Evolutionary conservation across 495 filamentous ascomycete genomes (phyloP).

Genomic region (Podospora conica): DNA sequence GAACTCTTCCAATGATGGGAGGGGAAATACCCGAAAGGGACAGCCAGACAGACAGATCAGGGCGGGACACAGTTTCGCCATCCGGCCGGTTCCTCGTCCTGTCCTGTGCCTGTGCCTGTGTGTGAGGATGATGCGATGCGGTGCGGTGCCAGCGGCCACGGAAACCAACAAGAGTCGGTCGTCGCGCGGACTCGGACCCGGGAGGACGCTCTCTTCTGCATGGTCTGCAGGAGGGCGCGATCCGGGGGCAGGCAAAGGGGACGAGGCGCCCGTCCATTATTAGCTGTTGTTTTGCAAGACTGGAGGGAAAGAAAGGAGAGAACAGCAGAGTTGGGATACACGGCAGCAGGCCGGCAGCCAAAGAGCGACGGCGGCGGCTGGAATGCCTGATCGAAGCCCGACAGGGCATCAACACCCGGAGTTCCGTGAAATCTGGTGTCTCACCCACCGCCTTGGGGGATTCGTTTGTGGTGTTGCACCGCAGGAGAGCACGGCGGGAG

Average conservation of each 20-base stretch:
- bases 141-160: neutral
- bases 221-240: neutral
- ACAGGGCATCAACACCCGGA: slow-evolving; percentile 4
- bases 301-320: neutral
- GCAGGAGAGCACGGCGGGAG: neutral
- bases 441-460: neutral
- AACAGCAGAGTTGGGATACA: neutral
- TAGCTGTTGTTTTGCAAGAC: neutral
- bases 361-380: neutral
- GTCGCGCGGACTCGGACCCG: neutral
- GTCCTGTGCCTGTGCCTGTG: neutral
- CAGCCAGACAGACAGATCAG: neutral
- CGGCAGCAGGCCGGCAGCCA: neutral
- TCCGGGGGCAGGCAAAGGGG: neutral
- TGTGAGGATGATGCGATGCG: neutral
- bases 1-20: neutral
- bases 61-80: neutral
- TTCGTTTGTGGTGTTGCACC: slow-evolving; percentile 7
- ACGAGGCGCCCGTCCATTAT: neutral
- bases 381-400: slow-evolving; percentile 4
- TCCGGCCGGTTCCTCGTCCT: neutral
- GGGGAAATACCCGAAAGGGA: neutral
- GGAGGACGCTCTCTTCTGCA: neutral
- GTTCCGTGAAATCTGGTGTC: slow-evolving; percentile 1
- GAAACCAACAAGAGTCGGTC: neutral